Evolutionary conservation across 1,284 basidiomycete species (phyloP), one percentile per base, ranked within the genome.

Genomic region (Heterobasidion occidentale): DNA sequence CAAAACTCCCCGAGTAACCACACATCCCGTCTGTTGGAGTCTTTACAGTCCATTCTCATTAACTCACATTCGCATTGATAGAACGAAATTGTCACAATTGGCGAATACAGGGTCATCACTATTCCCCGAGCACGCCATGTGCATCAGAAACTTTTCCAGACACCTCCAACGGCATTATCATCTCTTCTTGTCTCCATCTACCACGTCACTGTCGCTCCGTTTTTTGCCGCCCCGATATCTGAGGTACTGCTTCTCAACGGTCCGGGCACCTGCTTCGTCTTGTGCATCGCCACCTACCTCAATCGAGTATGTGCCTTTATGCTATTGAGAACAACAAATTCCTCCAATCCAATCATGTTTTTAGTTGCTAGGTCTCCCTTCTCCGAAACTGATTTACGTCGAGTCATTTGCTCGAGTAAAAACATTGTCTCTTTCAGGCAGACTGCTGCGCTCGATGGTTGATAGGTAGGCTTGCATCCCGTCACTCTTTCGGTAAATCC

Each of bases 391-490:
- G 34, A 81, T 99, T 56, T 99, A 98, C 69, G 77, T 98, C 47
- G 97, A 99, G 70, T 95, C 94, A 0, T 97, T 97, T 67, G 94
- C 97, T 7, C 85, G 97, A 14, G 94, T 98, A 7, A 77, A 74
- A 35, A 79, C 80, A 0, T 76, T 98, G 17, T 96, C 92, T 12
- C 76, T 98, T 15, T 93, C 94, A 20, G 96, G 87, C 33, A 91
- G 82, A 64, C 73, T 99, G 47, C 75, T 98, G 19, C 78, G 84
- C 38, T 82, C 81, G 9, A 73, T 96, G 46, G 94, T 93, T 7
- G 94, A 98, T 70, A 82, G 85, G 80, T 89, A 71, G 64, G 77
- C 72, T 27, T 27, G 27, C 27, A 27, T 17, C 34, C 36, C 49
- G 20, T 44, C 42, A 45, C 12, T 45, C 14, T 45, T 17, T 14